Evolutionary conservation across 2,329 filamentous ascomycete genomes (phyloP).

Genomic region (Fusarium tupiense): DNA sequence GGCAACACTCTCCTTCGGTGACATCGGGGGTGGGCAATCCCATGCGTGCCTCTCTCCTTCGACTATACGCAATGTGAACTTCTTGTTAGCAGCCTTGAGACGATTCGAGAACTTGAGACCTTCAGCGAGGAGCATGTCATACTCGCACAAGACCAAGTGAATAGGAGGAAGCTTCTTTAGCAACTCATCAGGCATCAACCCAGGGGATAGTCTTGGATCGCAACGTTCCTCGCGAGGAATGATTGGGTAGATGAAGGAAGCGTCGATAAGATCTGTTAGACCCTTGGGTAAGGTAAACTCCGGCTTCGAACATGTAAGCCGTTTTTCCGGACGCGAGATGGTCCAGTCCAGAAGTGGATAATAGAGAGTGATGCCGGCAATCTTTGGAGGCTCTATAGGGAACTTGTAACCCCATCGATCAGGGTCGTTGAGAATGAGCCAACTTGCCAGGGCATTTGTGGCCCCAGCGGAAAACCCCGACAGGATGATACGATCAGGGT

Average conservation of each 20-base stretch:
- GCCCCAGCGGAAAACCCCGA: constrained; percentile 73
- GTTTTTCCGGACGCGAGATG: constrained; percentile 63
- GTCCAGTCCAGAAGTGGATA: constrained; percentile 73
- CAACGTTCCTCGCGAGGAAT: constrained; percentile 56
- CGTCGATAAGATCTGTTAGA: constrained; percentile 71
- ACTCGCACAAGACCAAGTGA: constrained; percentile 70
- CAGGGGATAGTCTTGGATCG: constrained; percentile 67
- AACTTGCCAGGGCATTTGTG: constrained; percentile 62
- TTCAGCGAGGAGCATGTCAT: constrained; percentile 71
- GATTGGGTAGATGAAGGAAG: constrained; percentile 67
- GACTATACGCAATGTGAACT: constrained; percentile 55
- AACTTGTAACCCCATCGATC: constrained; percentile 51
- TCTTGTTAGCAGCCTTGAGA: constrained; percentile 52
- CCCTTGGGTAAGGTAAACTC: constrained; percentile 67
- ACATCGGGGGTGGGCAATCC: constrained; percentile 58
- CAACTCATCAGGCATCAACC: constrained; percentile 63
- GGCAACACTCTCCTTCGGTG: constrained; percentile 55
- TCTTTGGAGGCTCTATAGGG: constrained; percentile 53
- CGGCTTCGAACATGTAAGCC: constrained; percentile 62
- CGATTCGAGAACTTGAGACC: constrained; percentile 69
- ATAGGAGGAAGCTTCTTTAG: constrained; percentile 63
- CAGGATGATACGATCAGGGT: constrained; percentile 64
- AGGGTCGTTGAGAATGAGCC: constrained; percentile 58
- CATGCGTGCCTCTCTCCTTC: constrained; percentile 58
- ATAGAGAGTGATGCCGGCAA: constrained; percentile 66